phyloP scores from a whole-genome alignment of 2,329 filamentous ascomycete genomes.

The Ceratocystis smalleyi region DNA sequence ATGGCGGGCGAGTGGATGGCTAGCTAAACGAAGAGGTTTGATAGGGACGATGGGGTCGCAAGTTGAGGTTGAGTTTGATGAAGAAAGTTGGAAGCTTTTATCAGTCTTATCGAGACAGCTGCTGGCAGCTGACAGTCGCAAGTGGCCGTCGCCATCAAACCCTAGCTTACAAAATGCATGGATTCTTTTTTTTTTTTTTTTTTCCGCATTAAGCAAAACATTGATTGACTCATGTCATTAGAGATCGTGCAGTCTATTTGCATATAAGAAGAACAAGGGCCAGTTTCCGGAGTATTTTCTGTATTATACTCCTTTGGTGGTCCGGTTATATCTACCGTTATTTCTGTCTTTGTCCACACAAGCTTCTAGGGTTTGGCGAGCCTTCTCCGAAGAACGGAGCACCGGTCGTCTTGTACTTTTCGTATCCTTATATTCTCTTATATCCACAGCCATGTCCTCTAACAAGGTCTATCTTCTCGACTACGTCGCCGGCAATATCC shows the following conservation, averaged over 20 bases:
- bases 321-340: not conserved
- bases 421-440: not conserved
- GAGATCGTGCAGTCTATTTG: not conserved
- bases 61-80: not conserved
- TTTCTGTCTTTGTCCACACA: not conserved
- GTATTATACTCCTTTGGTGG: not conserved
- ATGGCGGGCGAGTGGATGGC: not conserved
- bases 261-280: not conserved
- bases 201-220: not conserved
- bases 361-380: not conserved
- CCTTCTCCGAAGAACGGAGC: constrained; percentile 14
- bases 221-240: constrained; percentile 4
- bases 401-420: not conserved
- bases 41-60: not conserved
- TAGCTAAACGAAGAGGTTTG: no score
- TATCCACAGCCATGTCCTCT: constrained; percentile 34
- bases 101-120: not conserved
- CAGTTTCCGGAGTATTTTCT: not conserved
- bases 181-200: not conserved
- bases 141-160: not conserved
- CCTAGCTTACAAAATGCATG: not conserved
- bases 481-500: constrained; percentile 92
- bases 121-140: not conserved
- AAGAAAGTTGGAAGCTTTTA: not conserved
- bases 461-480: constrained; percentile 63